These are phyloP conservation scores for Rosa chinensis DNA, from an alignment of 306 rosid genomes.

Conservation along the genomic window DNA sequence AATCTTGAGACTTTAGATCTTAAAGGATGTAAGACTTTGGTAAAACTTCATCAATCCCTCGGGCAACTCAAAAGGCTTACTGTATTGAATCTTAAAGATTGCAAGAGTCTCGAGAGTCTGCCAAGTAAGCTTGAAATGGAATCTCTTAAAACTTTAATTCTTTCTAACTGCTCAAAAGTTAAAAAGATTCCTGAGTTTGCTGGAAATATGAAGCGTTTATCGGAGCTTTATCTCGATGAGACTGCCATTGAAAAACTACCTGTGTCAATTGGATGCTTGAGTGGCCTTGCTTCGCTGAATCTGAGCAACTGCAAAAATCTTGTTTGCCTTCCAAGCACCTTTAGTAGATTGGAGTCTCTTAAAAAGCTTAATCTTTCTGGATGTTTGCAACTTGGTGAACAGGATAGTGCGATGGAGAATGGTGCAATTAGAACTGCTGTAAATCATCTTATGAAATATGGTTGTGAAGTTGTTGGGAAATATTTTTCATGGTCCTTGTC, in stretches of 20 bases:
- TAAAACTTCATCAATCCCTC: not conserved
- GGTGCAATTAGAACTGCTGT: no score
- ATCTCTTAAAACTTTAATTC: not conserved
- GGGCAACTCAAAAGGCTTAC: not conserved
- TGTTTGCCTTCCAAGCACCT: not conserved
- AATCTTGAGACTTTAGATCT: not conserved
- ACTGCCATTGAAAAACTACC: not conserved
- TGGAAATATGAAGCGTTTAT: not conserved
- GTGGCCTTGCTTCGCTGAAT: not conserved
- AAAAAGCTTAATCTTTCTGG: conserved; percentile 1
- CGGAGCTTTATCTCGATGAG: not conserved
- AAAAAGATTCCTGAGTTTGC: not conserved
- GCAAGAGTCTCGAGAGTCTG: not conserved
- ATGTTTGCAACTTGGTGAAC: not conserved
- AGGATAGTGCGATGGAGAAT: not conserved
- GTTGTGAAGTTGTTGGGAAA: not conserved
- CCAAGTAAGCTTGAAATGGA: not conserved
- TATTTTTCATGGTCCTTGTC: not conserved
- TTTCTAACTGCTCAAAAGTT: not conserved
- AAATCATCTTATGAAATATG: not conserved
- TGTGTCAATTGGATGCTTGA: not conserved
- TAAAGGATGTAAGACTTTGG: not conserved
- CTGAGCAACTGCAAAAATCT: conserved; percentile 5
- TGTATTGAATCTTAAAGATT: not conserved
- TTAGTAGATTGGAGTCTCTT: not conserved